These are phyloP conservation scores for Urostyla sp. DNA, from an alignment of 73 alveolate species.

Conservation along the genomic window DNA sequence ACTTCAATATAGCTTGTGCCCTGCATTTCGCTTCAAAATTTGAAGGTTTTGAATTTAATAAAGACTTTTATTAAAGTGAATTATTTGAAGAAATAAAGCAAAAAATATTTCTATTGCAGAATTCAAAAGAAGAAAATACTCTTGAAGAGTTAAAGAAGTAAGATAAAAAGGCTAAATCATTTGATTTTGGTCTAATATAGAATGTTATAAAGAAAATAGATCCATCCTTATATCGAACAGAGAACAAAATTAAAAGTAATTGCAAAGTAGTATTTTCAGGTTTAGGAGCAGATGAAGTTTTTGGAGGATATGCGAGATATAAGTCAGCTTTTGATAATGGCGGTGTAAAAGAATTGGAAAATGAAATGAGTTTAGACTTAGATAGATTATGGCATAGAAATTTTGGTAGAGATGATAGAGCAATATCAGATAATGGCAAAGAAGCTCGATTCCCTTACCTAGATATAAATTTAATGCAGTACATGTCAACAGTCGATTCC, in stretches of 20 bases:
- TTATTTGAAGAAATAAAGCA: constrained; percentile 10
- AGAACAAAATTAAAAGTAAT: background rate
- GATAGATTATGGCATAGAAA: constrained; percentile 95
- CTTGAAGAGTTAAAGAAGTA: constrained; percentile 63
- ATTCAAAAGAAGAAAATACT: constrained; percentile 44
- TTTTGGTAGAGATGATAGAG: constrained; percentile 97
- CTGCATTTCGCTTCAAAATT: constrained; percentile 87
- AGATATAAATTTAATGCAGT: constrained; percentile 76
- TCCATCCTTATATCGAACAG: constrained; percentile 2
- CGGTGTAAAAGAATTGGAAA: constrained; percentile 75
- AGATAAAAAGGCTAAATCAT: constrained; percentile 57
- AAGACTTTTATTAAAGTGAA: constrained; percentile 35
- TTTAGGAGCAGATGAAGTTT: constrained; percentile 97
- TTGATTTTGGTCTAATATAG: constrained; percentile 30
- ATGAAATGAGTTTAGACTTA: constrained; percentile 90
- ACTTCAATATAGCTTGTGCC: constrained; percentile 94
- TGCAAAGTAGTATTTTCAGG: constrained; percentile 71
- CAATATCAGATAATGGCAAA: constrained; percentile 84
- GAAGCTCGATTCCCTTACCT: constrained; percentile 95
- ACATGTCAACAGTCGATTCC: constrained; percentile 49
- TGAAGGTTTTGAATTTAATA: constrained; percentile 82
- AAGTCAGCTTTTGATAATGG: constrained; percentile 84
- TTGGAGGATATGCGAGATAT: constrained; percentile 96
- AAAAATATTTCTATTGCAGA: constrained; percentile 48
- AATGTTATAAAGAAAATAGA: constrained; percentile 15